A percentile compares a stretch with the other conserved stretches of the same genome.
Conservation (phyloP, 2,329 filamentous ascomycete genomes). For the Fusarium sp. region DNA sequence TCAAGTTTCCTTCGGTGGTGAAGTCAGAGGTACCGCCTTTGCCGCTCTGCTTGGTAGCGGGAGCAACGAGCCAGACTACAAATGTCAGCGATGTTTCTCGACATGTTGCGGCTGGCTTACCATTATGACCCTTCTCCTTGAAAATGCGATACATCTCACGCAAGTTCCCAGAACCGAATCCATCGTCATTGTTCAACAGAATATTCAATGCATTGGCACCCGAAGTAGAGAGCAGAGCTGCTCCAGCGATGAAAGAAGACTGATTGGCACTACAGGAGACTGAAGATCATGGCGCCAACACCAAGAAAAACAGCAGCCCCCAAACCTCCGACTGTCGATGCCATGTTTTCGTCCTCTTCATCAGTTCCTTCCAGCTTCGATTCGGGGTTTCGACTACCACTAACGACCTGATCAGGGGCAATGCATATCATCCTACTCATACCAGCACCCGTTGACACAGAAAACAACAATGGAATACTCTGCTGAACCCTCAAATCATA, state of each 20-base stretch:
- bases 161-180: slow-evolving; percentile 48
- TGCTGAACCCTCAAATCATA: slow-evolving; percentile 2
- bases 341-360: not conserved
- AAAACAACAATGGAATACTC: not conserved
- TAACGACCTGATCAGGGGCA: not conserved
- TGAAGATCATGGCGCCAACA: not conserved
- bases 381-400: not conserved
- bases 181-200: slow-evolving; percentile 48
- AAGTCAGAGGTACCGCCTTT: slow-evolving; percentile 47
- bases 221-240: slow-evolving; percentile 31
- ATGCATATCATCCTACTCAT: not conserved
- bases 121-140: slow-evolving; percentile 46
- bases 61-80: slow-evolving; percentile 48
- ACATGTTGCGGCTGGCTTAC: not conserved
- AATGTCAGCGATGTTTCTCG: accelerated
- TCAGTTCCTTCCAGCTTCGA: not conserved
- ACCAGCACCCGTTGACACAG: too few relatives aligned
- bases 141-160: slow-evolving; percentile 48
- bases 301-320: not conserved
- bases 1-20: slow-evolving; percentile 45
- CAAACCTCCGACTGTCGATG: not conserved
- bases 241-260: slow-evolving; percentile 27
- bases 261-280: not conserved
- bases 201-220: slow-evolving; percentile 45
- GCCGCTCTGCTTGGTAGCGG: slow-evolving; percentile 48